A percentile compares a stretch with the other conserved stretches of the same genome.
phyloP scores from a whole-genome alignment of 2,329 filamentous ascomycete genomes.

The Microcyclosporella mali region DNA sequence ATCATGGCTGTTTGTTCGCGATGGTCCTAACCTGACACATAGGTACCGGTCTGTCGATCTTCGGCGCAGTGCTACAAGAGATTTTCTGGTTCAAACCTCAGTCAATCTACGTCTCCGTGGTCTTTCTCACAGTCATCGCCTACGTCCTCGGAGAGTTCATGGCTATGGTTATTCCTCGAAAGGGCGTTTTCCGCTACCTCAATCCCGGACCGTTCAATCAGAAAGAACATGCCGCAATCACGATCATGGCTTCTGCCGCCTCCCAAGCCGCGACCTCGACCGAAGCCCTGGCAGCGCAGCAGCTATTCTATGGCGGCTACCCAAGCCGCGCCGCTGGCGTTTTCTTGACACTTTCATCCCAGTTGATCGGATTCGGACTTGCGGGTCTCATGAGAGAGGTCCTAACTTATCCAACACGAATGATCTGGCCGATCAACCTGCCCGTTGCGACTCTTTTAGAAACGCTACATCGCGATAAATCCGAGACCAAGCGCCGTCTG shows the following conservation, averaged over 20 bases:
- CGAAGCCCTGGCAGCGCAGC: constrained; percentile 42
- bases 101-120: constrained; percentile 38
- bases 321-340: constrained; percentile 38
- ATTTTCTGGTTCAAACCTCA: constrained; percentile 48
- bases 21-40: too few species aligned
- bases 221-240: constrained; percentile 35
- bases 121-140: constrained; percentile 42
- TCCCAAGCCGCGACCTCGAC: constrained; percentile 31
- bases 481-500: constrained; percentile 36
- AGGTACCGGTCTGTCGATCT: constrained; percentile 22
- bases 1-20: too few species aligned
- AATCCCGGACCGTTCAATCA: constrained; percentile 35
- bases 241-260: constrained; percentile 42
- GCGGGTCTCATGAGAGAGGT: constrained; percentile 43
- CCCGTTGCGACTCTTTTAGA: constrained; percentile 36
- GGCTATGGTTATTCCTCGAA: constrained; percentile 33
- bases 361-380: constrained; percentile 46
- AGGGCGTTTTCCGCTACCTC: constrained; percentile 31
- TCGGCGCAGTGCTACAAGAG: constrained; percentile 34
- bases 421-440: constrained; percentile 41
- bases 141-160: constrained; percentile 40
- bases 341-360: constrained; percentile 44
- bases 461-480: constrained; percentile 35
- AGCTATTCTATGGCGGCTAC: constrained; percentile 42
- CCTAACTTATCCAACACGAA: constrained; percentile 45